Conservation (phyloP, 345 rosid species). For the Capsella bursapastoris region DNA sequence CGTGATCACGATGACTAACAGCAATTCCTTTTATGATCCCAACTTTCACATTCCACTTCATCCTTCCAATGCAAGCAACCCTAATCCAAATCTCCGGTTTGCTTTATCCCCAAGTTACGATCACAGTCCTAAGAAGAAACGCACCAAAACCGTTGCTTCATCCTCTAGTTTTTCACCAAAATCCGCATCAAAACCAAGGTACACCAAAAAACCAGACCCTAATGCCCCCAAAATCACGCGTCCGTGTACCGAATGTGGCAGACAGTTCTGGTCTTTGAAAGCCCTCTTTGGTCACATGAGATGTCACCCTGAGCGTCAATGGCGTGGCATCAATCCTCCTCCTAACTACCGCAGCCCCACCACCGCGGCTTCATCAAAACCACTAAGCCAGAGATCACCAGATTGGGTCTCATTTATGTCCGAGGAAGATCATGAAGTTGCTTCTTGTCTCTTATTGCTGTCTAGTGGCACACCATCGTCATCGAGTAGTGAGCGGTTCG, state of each 20-base stretch:
- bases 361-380: constrained; percentile 31
- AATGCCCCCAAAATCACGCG: constrained; percentile 70
- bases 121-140: constrained; percentile 56
- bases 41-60: constrained; percentile 38
- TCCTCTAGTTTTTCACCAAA: constrained; percentile 30
- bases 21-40: constrained; percentile 38
- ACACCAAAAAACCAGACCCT: constrained; percentile 69
- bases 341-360: constrained; percentile 45
- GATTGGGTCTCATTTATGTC: constrained; percentile 43
- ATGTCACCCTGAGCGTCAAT: constrained; percentile 92
- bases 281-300: constrained; percentile 96
- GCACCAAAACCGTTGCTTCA: constrained; percentile 46
- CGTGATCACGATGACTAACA: constrained; percentile 36
- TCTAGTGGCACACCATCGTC: constrained; percentile 37
- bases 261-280: constrained; percentile 87
- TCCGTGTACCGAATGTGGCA: constrained; percentile 95
- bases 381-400: constrained; percentile 1
- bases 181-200: constrained; percentile 46
- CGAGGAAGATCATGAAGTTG: constrained; percentile 71
- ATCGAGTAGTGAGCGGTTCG: constrained; percentile 47
- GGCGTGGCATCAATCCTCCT: constrained; percentile 85
- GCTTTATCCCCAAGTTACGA: constrained; percentile 42
- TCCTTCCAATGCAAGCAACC: constrained; percentile 27
- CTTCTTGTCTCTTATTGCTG: constrained; percentile 66
- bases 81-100: constrained; percentile 34